A percentile compares a stretch with the other conserved stretches of the same genome.
Evolutionary conservation across 176 grass and related monocot genomes (phyloP).

Genomic region (Thinopyrum elongatum): DNA sequence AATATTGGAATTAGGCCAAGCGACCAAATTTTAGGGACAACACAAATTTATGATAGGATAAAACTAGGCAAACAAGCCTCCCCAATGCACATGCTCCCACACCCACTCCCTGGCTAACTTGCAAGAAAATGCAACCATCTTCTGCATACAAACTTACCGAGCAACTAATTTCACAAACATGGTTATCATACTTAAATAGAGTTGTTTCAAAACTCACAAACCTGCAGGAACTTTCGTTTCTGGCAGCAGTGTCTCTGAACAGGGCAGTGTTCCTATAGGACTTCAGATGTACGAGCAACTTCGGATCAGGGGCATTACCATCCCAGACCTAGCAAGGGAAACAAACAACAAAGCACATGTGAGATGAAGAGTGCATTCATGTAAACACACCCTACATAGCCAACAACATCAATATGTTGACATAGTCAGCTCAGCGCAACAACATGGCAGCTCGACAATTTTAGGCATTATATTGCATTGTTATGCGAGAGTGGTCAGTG

Average conservation of each 20-base stretch:
- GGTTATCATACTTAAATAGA: neutral
- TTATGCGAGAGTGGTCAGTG: too few species aligned
- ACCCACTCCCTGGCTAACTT: neutral
- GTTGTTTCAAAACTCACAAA: slow-evolving; percentile 5
- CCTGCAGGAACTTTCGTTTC: slow-evolving; percentile 71
- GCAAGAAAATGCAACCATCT: neutral
- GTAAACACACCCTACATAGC: neutral
- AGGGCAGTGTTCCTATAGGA: slow-evolving; percentile 57
- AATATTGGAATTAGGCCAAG: neutral
- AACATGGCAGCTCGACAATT: too few species aligned
- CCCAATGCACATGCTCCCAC: slow-evolving; percentile 9
- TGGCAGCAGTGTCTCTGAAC: slow-evolving; percentile 72
- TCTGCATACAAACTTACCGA: neutral
- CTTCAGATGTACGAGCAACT: slow-evolving; percentile 58
- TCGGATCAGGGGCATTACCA: slow-evolving; percentile 61
- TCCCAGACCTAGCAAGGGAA: slow-evolving; percentile 57
- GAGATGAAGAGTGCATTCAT: neutral
- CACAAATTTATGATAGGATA: neutral
- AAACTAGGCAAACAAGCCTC: neutral
- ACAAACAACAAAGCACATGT: neutral
- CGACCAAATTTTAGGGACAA: neutral
- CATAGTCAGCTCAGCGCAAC: neutral
- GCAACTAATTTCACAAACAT: neutral
- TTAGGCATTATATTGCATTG: too few species aligned
- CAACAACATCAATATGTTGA: neutral